Evolutionary conservation across 257 asterid species (phyloP).

Genomic region (Petunia axillaris): DNA sequence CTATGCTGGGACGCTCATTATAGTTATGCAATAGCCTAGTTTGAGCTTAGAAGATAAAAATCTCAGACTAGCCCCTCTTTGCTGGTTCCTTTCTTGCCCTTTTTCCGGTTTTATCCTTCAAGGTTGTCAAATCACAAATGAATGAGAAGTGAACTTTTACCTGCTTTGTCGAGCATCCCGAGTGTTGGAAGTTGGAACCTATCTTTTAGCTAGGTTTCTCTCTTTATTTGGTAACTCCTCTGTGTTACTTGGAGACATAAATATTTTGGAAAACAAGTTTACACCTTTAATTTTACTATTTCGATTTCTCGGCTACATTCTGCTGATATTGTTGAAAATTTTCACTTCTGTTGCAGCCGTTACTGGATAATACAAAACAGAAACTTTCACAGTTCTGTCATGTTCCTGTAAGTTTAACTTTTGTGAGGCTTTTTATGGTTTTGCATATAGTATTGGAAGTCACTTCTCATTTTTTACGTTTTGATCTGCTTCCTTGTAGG

Average conservation of each 20-base stretch:
- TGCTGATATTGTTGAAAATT: slow-evolving; percentile 8
- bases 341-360: slow-evolving; percentile 35
- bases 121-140: neutral
- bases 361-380: slow-evolving; percentile 40
- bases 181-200: neutral
- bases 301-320: neutral
- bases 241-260: neutral
- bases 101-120: neutral
- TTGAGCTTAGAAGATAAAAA: neutral
- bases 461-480: neutral
- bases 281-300: neutral
- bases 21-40: neutral
- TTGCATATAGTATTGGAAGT: slow-evolving; percentile 19
- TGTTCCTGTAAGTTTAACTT: slow-evolving; percentile 54
- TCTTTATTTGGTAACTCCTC: neutral
- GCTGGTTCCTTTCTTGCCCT: neutral
- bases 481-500: slow-evolving; percentile 40
- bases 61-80: slow-evolving; percentile 17
- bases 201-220: slow-evolving; percentile 13
- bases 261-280: slow-evolving; percentile 3
- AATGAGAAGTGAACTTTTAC: neutral
- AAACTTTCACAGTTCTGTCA: slow-evolving; percentile 48
- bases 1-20: neutral
- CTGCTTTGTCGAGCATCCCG: neutral
- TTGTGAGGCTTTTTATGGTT: slow-evolving; percentile 27